phyloP scores from a whole-genome alignment of 768 basidiomycete genomes.

The Strobilomyces echinocephalus region DNA sequence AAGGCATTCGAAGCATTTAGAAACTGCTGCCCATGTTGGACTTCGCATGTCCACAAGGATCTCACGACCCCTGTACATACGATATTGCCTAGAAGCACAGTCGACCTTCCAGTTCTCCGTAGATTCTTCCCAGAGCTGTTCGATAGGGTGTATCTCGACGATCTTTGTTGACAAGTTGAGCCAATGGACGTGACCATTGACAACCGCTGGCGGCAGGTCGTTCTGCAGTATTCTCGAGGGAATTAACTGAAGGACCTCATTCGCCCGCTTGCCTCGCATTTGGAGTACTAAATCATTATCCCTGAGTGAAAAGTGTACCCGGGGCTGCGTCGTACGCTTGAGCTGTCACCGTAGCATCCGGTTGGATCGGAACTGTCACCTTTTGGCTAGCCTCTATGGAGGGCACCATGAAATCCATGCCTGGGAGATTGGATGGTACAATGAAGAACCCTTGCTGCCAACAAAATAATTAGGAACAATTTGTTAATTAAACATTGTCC shows the following conservation, averaged over 20 bases:
- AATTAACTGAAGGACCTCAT: neutral
- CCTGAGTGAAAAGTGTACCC: neutral
- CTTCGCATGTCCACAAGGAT: neutral
- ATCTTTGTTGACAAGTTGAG: neutral
- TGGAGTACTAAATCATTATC: neutral
- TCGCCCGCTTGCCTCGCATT: neutral
- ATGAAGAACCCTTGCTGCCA: neutral
- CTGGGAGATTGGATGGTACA: neutral
- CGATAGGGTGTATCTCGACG: neutral
- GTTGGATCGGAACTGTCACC: neutral
- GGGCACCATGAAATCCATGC: neutral
- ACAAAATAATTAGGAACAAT: neutral
- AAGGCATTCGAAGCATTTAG: neutral
- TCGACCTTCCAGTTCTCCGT: neutral
- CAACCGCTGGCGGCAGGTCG: neutral
- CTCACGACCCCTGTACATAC: neutral
- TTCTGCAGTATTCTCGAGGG: neutral
- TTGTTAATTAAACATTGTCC: neutral
- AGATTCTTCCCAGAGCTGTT: neutral
- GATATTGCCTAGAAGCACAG: neutral
- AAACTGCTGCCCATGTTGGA: neutral
- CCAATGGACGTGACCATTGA: neutral
- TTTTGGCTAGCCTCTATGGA: neutral
- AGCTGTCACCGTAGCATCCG: neutral
- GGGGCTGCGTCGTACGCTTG: neutral